Base-by-base conservation (phyloP, 73 alveolate genomes). In the Tetrahymena malaccensis region DNA sequence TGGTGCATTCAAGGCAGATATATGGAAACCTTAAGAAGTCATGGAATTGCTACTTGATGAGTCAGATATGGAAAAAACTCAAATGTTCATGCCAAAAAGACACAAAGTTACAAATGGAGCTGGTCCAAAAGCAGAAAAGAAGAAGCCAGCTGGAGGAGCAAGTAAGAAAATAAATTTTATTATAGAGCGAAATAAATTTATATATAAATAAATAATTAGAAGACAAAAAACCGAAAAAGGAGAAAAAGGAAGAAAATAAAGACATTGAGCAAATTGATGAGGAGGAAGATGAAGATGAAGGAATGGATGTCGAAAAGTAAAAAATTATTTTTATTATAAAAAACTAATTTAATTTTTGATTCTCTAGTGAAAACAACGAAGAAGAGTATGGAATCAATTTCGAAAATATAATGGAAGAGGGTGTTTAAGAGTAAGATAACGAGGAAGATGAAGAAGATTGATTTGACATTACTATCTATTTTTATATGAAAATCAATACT, bases 1-100 rank as follows among this genome's bases (percentile, higher is more conserved):
- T 12, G 99, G 99, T n/a, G 99, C 99, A 35, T 97, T 99, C 85
- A 97, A 98, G 96, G 99, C 99, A 12, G 99, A 99, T 97, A 98
- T 98, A 10, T 98, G 99, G 96, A 99, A 98, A 94, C 99, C 99
- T 43, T 94, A 96, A 50, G 99, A 99, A 95, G 99, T 95, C 0
- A 99, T 98, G 38, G 99, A 98, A 85, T 98, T 99, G 97, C 98
- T 99, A 44, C 96, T 98, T 93, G 99, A 98, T 94, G 99, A 99
- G 34, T 55, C 83, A 89, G 96, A 95, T 35, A 95, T 95, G 95
- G 96, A 95, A 35, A 94, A 95, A 38, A 95, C 95, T 5, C 11
- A 70, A 70, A 70, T 70, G 89, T 70, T 70, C 43, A 70, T 70
- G 89, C 89, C 89, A 70, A 70, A 70, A 33, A 10, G 89, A 70